Conservation (phyloP, 140 eudicot genomes). For the Ambrosia hybrid region DNA sequence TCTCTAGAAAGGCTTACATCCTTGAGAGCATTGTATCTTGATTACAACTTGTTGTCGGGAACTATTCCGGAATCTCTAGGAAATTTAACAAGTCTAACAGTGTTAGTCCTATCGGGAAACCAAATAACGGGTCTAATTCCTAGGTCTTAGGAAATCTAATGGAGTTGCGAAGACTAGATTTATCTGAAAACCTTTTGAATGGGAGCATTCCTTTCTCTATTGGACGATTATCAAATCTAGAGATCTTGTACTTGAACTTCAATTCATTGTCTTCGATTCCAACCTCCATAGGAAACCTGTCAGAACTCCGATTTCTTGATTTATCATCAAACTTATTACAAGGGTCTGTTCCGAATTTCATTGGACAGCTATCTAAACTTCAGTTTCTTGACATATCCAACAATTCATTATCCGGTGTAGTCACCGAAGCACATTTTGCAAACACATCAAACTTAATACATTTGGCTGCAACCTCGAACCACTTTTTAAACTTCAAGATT, state of each 20-base stretch:
- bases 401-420: conserved; percentile 35
- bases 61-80: conserved; percentile 40
- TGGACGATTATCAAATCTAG: conserved; percentile 28
- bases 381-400: conserved; percentile 29
- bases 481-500: conserved; percentile 32
- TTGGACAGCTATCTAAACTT: conserved; percentile 39
- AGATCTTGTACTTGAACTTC: conserved; percentile 27
- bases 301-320: conserved; percentile 33
- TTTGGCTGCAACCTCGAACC: conserved; percentile 36
- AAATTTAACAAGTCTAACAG: conserved; percentile 24
- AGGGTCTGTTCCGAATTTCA: conserved; percentile 34
- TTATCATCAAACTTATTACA: conserved; percentile 24
- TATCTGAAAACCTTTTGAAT: conserved; percentile 32
- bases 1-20: conserved; percentile 27
- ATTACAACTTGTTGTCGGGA: conserved; percentile 25
- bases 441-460: conserved; percentile 30
- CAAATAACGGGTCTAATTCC: conserved; percentile 35
- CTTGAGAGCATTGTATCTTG: conserved; percentile 25
- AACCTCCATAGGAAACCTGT: conserved; percentile 30
- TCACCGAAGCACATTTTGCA: conserved; percentile 37
- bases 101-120: conserved; percentile 30
- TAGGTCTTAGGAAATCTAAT: conserved; percentile 31
- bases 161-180: conserved; percentile 27
- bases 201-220: conserved; percentile 36
- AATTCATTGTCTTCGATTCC: conserved; percentile 26